phyloP scores from a whole-genome alignment of 129 eudicot species.

The Mikania micrantha region DNA sequence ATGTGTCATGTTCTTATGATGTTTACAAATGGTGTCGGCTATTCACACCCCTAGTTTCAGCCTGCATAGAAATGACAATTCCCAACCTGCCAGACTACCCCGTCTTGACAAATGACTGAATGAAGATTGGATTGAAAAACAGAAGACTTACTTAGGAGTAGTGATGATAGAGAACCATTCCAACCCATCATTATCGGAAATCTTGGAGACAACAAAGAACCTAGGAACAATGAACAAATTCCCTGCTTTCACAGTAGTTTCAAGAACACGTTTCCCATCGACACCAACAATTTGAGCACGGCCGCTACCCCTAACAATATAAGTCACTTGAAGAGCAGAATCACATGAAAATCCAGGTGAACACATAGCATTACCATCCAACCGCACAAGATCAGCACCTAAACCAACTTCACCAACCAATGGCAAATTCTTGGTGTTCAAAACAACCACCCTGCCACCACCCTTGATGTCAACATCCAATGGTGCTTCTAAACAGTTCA shows the following conservation, averaged over 20 bases:
- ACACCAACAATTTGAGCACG: constrained; percentile 82
- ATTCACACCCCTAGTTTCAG: background rate
- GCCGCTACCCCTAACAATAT: constrained; percentile 74
- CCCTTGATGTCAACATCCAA: constrained; percentile 75
- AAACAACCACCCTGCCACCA: constrained; percentile 69
- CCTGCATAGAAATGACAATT: background rate
- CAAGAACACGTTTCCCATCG: constrained; percentile 76
- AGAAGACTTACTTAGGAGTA: constrained; percentile 65
- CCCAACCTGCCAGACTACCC: background rate
- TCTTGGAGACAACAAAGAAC: constrained; percentile 79
- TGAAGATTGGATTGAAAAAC: background rate
- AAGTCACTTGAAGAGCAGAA: constrained; percentile 73
- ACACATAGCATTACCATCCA: constrained; percentile 76
- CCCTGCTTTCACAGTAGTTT: constrained; percentile 62
- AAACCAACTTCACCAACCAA: constrained; percentile 84
- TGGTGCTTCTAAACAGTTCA: constrained; percentile 77
- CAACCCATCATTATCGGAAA: constrained; percentile 60
- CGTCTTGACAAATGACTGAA: background rate
- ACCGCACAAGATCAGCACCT: constrained; percentile 77
- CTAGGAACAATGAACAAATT: constrained; percentile 72
- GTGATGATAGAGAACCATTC: constrained; percentile 90
- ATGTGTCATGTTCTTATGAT: too few species aligned
- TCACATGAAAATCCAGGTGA: constrained; percentile 93
- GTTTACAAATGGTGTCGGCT: too few species aligned
- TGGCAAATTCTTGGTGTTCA: constrained; percentile 79